These are phyloP conservation scores for Decorospora gaudefroyi DNA, from an alignment of 2,329 filamentous ascomycete species.

Conservation along the genomic window DNA sequence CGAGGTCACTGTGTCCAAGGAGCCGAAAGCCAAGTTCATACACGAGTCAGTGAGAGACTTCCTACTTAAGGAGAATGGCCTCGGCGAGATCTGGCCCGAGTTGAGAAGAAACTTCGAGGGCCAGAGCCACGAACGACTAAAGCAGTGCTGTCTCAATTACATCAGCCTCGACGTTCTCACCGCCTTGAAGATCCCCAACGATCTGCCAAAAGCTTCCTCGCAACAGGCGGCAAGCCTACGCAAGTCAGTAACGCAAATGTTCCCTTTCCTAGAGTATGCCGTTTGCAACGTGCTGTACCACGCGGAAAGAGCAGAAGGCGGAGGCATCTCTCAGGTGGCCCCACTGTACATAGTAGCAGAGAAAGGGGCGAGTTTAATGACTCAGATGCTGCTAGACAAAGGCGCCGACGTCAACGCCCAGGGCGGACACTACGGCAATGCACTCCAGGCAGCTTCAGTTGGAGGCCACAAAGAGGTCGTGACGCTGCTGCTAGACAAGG, in stretches of 20 bases:
- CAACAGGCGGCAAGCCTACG: conserved; percentile 5
- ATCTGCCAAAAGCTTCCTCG: conserved; percentile 10
- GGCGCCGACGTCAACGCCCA: conserved; percentile 2
- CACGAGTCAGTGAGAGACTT: conserved; percentile 46
- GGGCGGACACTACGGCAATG: too few species aligned
- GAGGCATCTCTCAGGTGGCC: conserved; percentile 23
- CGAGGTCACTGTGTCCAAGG: conserved; percentile 21
- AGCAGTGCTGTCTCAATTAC: conserved; percentile 51
- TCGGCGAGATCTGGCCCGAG: conserved; percentile 40
- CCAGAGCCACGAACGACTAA: conserved; percentile 50
- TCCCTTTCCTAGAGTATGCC: conserved; percentile 57
- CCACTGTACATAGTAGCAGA: background rate
- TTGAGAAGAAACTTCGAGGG: conserved; percentile 39
- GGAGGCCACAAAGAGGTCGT: background rate
- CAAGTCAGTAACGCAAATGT: conserved; percentile 22
- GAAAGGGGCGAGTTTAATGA: too few species aligned
- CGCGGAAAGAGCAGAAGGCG: conserved; percentile 45
- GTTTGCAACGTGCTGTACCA: conserved; percentile 51
- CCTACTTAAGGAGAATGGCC: conserved; percentile 46
- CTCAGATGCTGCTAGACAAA: conserved; percentile 5
- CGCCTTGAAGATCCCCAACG: background rate
- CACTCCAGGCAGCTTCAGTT: conserved; percentile 6
- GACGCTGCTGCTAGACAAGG: too few species aligned
- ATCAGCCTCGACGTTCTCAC: conserved; percentile 33
- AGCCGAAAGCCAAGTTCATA: conserved; percentile 38